Percentiles rank a stretch among this genome's conserved stretches.
These are phyloP conservation scores for Salvia sclarea DNA, from an alignment of 305 asterid species.

Conservation along the genomic window DNA sequence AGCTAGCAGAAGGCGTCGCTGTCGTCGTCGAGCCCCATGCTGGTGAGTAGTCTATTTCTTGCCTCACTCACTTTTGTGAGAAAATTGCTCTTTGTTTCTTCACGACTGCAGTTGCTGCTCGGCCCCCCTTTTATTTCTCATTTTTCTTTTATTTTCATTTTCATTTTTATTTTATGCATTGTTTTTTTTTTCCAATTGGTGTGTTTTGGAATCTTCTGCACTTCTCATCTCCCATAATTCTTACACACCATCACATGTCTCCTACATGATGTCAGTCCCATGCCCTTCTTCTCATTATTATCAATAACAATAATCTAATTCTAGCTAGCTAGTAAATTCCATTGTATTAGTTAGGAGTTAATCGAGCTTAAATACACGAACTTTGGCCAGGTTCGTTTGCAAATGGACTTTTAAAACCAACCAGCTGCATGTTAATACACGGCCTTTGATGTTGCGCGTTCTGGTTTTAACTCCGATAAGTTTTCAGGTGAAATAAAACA, in stretches of 20 bases:
- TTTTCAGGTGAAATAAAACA: too few species aligned
- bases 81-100: constrained; percentile 29
- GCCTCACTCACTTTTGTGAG: constrained; percentile 40
- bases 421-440: too few species aligned
- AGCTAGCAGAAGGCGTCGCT: constrained; percentile 32
- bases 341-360: too few species aligned
- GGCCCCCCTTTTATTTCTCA: not conserved
- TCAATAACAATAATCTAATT: too few species aligned
- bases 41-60: constrained; percentile 36
- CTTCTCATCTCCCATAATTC: constrained; percentile 3
- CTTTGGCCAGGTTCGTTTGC: too few species aligned
- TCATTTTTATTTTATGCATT: not conserved
- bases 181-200: not conserved
- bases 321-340: too few species aligned
- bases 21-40: constrained; percentile 24
- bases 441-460: too few species aligned
- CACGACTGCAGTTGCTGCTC: constrained; percentile 37
- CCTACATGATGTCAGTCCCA: constrained; percentile 40
- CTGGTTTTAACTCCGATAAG: too few species aligned
- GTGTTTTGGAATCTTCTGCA: constrained; percentile 12
- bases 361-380: too few species aligned
- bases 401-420: too few species aligned
- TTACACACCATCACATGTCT: constrained; percentile 39
- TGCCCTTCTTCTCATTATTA: not conserved
- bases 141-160: not conserved